Conservation (phyloP, 2,329 filamentous ascomycete genomes). For the Fusarium sp. region DNA sequence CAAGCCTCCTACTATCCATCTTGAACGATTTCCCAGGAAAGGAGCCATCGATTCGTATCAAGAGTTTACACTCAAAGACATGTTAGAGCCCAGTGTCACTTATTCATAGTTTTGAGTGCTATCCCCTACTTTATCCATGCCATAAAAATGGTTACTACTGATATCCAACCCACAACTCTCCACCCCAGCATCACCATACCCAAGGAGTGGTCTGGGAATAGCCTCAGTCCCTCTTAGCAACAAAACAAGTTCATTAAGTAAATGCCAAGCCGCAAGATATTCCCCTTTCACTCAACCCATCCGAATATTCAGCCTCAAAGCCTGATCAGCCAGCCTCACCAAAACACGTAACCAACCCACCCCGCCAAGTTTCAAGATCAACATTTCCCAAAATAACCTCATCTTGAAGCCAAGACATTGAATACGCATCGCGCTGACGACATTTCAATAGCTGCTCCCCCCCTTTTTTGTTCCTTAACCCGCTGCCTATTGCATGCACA, state of each 20-base stretch:
- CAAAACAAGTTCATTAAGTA: not conserved
- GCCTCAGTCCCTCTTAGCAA: not conserved
- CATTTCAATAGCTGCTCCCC: not conserved
- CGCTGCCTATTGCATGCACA: not conserved
- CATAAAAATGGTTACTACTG: not conserved
- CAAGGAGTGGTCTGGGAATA: not conserved
- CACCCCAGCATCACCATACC: not conserved
- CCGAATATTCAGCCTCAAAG: not conserved
- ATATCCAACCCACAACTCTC: not conserved
- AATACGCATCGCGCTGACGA: not conserved
- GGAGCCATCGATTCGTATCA: not conserved
- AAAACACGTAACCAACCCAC: not conserved
- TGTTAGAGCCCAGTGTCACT: fast-evolving
- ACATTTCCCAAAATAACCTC: not conserved
- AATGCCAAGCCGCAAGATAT: not conserved
- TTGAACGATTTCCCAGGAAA: not conserved
- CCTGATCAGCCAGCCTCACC: not conserved
- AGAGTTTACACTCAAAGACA: not conserved
- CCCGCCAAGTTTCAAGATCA: not conserved
- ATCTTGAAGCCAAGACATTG: not conserved
- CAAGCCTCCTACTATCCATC: not conserved
- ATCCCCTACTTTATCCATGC: not conserved
- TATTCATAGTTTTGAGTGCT: not conserved
- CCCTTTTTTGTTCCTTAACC: not conserved
- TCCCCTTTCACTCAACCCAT: not conserved